Conservation (phyloP, 805 yeast genomes). For the Candida manassasensis region DNA sequence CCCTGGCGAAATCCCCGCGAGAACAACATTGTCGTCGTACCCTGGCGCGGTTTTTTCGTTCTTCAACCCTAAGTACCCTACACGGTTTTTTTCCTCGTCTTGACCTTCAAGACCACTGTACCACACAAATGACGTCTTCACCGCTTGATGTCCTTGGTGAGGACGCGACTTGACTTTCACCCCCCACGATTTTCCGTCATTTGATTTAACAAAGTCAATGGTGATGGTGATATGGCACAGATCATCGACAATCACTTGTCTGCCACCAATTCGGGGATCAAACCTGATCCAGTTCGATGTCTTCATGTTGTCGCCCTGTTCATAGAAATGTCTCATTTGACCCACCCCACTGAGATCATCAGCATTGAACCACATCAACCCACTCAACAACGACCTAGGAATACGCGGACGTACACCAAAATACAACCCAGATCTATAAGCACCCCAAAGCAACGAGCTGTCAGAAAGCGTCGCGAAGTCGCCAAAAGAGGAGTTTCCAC, state of each 20-base stretch:
- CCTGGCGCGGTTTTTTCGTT: conserved; percentile 21
- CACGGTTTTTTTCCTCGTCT: conserved; percentile 10
- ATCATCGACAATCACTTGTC: conserved; percentile 65
- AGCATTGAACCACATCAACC: conserved; percentile 83
- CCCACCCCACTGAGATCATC: conserved; percentile 51
- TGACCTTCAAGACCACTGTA: conserved; percentile 75
- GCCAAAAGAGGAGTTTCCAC: conserved; percentile 6
- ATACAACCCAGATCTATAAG: conserved; percentile 83
- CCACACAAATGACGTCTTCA: conserved; percentile 63
- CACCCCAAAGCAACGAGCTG: conserved; percentile 67
- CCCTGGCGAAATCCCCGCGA: conserved; percentile 49
- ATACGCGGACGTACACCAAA: conserved; percentile 80
- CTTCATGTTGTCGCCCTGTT: conserved; percentile 62
- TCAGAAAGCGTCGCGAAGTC: conserved; percentile 17
- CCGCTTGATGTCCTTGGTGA: conserved; percentile 40
- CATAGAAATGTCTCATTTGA: conserved; percentile 67
- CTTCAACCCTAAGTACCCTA: conserved; percentile 24
- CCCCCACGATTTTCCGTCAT: conserved; percentile 76
- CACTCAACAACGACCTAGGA: conserved; percentile 71
- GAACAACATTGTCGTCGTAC: conserved; percentile 34
- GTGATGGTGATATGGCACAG: conserved; percentile 59
- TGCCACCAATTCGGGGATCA: conserved; percentile 87
- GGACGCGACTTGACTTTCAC: conserved; percentile 67
- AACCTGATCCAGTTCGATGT: conserved; percentile 83
- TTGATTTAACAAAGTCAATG: conserved; percentile 71